Percentiles rank a stretch among this genome's conserved stretches.
Evolutionary conservation across 352 stramenopile genomes (phyloP).

Genomic region (Globisporangium lucens): DNA sequence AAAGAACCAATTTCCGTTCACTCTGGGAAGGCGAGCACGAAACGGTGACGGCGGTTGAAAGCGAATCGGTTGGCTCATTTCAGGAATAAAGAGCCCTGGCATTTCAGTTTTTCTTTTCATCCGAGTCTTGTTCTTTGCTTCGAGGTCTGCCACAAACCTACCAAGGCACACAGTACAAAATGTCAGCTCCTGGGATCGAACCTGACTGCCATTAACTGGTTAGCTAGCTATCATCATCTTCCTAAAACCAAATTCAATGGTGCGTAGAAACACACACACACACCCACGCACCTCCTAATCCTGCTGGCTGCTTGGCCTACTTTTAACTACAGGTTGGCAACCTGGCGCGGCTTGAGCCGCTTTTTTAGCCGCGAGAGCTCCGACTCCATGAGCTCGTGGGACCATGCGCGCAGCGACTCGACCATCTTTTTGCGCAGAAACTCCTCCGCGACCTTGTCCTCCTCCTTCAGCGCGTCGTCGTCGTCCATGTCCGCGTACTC

Average conservation of each 20-base stretch:
- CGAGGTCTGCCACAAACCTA: too few species aligned
- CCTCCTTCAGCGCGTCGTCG: conserved; percentile 34
- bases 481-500: conserved; percentile 40
- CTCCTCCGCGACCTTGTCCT: conserved; percentile 38
- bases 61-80: background rate
- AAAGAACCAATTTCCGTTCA: background rate
- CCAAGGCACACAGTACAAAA: too few species aligned
- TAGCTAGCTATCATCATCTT: background rate
- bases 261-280: background rate
- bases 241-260: background rate
- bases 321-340: conserved; percentile 38
- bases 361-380: conserved; percentile 72
- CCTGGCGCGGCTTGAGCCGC: conserved; percentile 58
- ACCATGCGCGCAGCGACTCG: conserved; percentile 61
- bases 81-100: background rate
- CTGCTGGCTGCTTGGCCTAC: background rate
- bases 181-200: background rate
- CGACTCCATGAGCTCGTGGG: conserved; percentile 65
- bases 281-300: background rate
- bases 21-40: background rate
- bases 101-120: background rate
- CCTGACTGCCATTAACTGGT: background rate
- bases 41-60: background rate
- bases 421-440: conserved; percentile 79
- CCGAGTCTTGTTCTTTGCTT: too few species aligned